Percentiles rank a stretch among this genome's conserved stretches.
phyloP scores from a whole-genome alignment of 2,329 filamentous ascomycete genomes.

The Neurospora sp. region DNA sequence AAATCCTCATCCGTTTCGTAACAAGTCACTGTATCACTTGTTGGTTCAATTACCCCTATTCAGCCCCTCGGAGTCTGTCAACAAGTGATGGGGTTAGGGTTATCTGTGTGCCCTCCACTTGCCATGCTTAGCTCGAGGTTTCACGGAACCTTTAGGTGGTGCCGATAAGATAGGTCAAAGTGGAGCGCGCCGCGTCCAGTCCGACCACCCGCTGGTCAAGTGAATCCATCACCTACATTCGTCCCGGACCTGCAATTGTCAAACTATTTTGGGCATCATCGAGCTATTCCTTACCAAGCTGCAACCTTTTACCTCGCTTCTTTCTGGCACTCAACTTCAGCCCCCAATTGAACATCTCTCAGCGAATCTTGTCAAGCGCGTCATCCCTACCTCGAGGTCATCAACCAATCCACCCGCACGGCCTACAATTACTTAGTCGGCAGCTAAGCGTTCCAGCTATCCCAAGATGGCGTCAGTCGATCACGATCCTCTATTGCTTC shows the following conservation, averaged over 20 bases:
- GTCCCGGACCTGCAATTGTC: not conserved
- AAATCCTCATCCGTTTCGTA: not conserved
- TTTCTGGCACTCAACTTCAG: not conserved
- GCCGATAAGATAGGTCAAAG: not conserved
- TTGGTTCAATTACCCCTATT: not conserved
- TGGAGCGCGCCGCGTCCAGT: not conserved
- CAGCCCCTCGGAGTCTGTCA: not conserved
- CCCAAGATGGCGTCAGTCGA: slow-evolving; percentile 48
- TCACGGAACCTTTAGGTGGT: not conserved
- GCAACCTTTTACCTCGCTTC: not conserved
- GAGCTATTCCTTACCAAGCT: not conserved
- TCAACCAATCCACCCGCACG: not conserved
- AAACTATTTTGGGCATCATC: not conserved
- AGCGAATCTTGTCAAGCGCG: not conserved
- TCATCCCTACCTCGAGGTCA: not conserved
- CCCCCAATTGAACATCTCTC: not conserved
- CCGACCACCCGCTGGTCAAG: not conserved
- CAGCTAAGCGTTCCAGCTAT: not conserved
- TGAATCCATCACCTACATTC: not conserved
- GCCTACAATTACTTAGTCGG: not conserved
- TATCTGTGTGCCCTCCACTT: not conserved
- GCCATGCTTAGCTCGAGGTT: not conserved
- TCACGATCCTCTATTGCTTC: slow-evolving; percentile 70
- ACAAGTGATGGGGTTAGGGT: not conserved
- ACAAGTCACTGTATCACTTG: not conserved